phyloP scores from a whole-genome alignment of 192 early-diverging fungal genomes.

The Gigaspora rosea region DNA sequence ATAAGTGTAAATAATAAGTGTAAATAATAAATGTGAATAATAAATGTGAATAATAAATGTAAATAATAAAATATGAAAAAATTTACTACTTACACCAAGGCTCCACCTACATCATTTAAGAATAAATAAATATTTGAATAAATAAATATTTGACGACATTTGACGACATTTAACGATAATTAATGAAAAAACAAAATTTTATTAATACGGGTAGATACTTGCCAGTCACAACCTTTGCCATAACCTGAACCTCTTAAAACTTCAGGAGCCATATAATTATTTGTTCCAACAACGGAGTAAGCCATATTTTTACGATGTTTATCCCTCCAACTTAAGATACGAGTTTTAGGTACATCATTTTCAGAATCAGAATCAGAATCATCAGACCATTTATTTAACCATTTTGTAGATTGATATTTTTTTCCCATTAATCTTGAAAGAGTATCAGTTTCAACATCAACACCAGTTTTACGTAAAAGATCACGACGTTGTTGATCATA shows the following conservation, averaged over 20 bases:
- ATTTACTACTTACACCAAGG: constrained; percentile 57
- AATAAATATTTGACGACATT: too few species aligned
- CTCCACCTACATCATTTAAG: constrained; percentile 50
- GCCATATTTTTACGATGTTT: constrained; percentile 56
- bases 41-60: background rate
- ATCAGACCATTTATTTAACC: constrained; percentile 45
- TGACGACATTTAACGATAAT: too few species aligned
- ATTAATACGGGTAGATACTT: too few species aligned
- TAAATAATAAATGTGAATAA: constrained; percentile 5
- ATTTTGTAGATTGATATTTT: constrained; percentile 36
- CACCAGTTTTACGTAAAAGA: constrained; percentile 48
- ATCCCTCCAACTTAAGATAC: constrained; percentile 57
- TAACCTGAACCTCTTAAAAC: constrained; percentile 60
- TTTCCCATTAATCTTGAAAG: constrained; percentile 36
- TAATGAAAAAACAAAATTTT: too few species aligned
- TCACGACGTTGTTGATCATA: constrained; percentile 61
- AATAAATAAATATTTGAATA: too few species aligned
- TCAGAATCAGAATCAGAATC: constrained; percentile 46
- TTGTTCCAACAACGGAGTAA: constrained; percentile 84
- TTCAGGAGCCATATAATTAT: constrained; percentile 95
- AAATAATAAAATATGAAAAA: background rate
- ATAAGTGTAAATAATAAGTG: background rate
- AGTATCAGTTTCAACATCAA: constrained; percentile 48
- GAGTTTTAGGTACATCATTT: constrained; percentile 49
- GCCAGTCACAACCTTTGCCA: constrained; percentile 60